Conservation (phyloP, 495 filamentous ascomycete genomes). For the Endocarpon pusillum region DNA sequence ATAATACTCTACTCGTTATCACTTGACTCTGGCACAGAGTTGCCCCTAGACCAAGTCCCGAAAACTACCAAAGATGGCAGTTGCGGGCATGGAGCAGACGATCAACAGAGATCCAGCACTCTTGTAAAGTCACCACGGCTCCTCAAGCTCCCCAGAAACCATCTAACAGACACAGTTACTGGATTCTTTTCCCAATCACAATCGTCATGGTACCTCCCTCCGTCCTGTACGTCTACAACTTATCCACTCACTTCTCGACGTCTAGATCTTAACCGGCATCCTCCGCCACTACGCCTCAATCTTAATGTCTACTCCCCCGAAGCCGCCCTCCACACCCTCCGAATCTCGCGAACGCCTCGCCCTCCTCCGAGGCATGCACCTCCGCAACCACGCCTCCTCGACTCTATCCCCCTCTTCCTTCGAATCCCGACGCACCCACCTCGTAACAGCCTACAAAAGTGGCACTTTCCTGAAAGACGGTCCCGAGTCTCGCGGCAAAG, state of each 20-base stretch:
- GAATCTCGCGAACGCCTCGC: constrained; percentile 75
- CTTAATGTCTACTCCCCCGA: constrained; percentile 72
- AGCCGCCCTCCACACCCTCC: constrained; percentile 56
- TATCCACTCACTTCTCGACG: constrained; percentile 5
- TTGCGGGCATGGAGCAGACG: constrained; percentile 69
- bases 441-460: constrained; percentile 62
- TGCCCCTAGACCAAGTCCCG: no score
- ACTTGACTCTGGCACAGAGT: no score
- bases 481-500: constrained; percentile 66
- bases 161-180: constrained; percentile 48
- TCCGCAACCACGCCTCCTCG: constrained; percentile 60
- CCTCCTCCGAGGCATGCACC: constrained; percentile 68
- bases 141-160: not conserved
- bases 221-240: no score
- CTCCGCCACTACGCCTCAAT: constrained; percentile 90
- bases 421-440: constrained; percentile 56
- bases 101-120: constrained; percentile 98
- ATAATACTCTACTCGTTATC: no score
- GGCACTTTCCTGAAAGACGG: constrained; percentile 73
- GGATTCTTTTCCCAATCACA: constrained; percentile 95
- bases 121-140: constrained; percentile 44
- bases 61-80: constrained; percentile 70
- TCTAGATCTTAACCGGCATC: constrained; percentile 78
- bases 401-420: constrained; percentile 60
- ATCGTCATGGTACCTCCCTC: constrained; percentile 91